Evolutionary conservation across 2,329 filamentous ascomycete genomes (phyloP).

Genomic region (Cladosporium oxysporum): DNA sequence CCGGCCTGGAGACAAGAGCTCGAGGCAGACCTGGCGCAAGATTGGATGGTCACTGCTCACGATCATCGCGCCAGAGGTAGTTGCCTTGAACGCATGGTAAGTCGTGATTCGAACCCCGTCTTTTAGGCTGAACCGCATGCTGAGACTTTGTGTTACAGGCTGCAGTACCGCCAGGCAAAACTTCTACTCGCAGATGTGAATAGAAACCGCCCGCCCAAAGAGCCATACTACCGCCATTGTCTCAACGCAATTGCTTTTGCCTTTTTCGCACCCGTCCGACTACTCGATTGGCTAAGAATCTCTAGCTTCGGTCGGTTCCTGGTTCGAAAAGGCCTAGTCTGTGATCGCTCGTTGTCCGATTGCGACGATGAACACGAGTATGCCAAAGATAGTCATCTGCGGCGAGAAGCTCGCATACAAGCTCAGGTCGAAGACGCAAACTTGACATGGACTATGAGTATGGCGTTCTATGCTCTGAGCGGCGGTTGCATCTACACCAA

Average conservation of each 20-base stretch:
- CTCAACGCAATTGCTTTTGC: background rate
- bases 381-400: background rate
- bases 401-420: background rate
- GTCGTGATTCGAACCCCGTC: background rate
- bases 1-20: background rate
- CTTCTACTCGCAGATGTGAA: background rate
- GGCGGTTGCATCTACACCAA: background rate
- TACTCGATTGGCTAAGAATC: background rate
- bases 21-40: conserved; percentile 19
- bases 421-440: background rate
- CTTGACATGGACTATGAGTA: background rate
- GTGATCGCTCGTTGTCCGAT: background rate
- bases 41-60: conserved; percentile 19
- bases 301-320: background rate
- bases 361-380: background rate
- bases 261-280: background rate
- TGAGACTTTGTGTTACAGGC: background rate
- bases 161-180: background rate
- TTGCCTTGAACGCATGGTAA: conserved; percentile 15
- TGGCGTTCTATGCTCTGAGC: conserved; percentile 1
- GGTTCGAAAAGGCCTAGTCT: background rate
- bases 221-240: background rate
- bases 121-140: background rate
- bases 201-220: background rate
- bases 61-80: conserved; percentile 24